Conservation (phyloP, 129 eudicot genomes). For the Flaveria sonorensis region DNA sequence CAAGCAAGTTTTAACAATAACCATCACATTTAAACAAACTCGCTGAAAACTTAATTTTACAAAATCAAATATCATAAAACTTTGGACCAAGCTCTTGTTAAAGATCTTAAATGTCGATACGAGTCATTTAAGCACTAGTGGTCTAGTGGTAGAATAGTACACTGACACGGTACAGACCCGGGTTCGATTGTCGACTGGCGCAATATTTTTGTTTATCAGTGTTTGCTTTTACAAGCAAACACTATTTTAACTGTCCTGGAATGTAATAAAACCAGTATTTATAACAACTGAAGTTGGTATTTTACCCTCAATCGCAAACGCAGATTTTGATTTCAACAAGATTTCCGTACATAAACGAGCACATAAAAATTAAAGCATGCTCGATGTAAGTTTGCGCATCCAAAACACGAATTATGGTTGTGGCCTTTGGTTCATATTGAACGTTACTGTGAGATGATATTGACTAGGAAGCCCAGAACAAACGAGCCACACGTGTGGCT, state of each 20-base stretch:
- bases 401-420: background rate
- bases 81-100: too few relatives aligned
- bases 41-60: too few relatives aligned
- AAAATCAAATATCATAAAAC: too few relatives aligned
- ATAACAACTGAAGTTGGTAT: slow-evolving; percentile 9
- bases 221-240: too few relatives aligned
- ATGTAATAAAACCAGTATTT: background rate
- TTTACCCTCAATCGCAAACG: background rate
- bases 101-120: too few relatives aligned
- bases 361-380: slow-evolving; percentile 1
- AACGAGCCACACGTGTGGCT: slow-evolving; percentile 83
- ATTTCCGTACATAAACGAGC: slow-evolving; percentile 29
- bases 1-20: too few relatives aligned
- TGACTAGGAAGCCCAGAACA: slow-evolving; percentile 62
- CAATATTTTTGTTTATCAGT: slow-evolving; percentile 12
- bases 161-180: slow-evolving; percentile 99
- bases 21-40: background rate
- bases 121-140: slow-evolving; percentile 62
- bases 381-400: background rate
- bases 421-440: slow-evolving; percentile 33
- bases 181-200: slow-evolving; percentile 98
- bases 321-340: background rate
- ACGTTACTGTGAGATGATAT: slow-evolving; percentile 50
- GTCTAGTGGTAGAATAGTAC: slow-evolving; percentile 99
- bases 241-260: background rate